Conservation (phyloP, 441 rosid species). For the Croton setiger region DNA sequence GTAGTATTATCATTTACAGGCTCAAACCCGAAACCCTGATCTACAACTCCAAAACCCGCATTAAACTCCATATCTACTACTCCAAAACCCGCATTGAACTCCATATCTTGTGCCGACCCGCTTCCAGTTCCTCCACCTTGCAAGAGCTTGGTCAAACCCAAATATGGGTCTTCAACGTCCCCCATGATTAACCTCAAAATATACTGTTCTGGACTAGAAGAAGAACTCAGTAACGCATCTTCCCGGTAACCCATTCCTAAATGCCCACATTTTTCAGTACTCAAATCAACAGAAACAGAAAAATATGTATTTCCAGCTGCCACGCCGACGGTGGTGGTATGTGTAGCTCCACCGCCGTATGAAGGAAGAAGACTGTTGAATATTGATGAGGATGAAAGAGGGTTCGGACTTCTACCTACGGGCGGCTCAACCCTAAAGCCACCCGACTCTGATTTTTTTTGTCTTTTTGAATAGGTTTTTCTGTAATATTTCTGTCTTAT, state of each 20-base stretch:
- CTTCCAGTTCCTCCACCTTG: constrained; percentile 23
- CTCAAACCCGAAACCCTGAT: constrained; percentile 38
- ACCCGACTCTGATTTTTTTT: too few relatives aligned
- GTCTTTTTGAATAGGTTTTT: too few relatives aligned
- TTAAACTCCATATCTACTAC: constrained; percentile 35
- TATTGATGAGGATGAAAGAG: constrained; percentile 55
- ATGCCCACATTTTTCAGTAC: constrained; percentile 38
- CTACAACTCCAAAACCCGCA: constrained; percentile 38
- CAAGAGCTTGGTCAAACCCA: constrained; percentile 51
- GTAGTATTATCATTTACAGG: constrained; percentile 9
- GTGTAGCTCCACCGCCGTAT: constrained; percentile 37
- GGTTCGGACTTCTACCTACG: constrained; percentile 45
- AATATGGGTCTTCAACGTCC: constrained; percentile 43
- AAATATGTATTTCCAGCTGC: constrained; percentile 26
- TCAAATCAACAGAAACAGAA: constrained; percentile 17
- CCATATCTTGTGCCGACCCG: constrained; percentile 19
- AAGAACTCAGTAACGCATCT: constrained; percentile 38
- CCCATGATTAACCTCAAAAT: constrained; percentile 45
- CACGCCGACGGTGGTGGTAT: constrained; percentile 32
- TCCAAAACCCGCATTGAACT: too few relatives aligned
- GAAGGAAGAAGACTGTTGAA: constrained; percentile 48
- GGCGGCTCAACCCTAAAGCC: too few relatives aligned
- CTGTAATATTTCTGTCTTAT: too few relatives aligned
- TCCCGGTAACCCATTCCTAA: constrained; percentile 71
- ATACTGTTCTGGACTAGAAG: constrained; percentile 54